These are phyloP conservation scores for Skeletonema costatum DNA, from an alignment of 108 stramenopile species.

Conservation along the genomic window DNA sequence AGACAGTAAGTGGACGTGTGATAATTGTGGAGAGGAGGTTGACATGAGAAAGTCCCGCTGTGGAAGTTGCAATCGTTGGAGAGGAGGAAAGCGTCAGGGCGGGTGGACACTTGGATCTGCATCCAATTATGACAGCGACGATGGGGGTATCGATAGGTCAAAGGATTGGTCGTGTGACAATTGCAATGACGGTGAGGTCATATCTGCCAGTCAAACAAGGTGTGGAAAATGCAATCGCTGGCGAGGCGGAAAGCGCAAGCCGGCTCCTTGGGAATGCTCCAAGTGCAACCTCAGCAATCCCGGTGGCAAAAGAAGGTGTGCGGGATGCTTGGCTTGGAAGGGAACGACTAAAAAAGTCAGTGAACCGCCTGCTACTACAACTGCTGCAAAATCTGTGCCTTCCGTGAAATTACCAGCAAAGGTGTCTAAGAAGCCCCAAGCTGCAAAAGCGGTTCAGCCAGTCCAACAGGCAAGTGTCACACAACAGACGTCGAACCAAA, in stretches of 20 bases:
- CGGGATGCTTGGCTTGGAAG: conserved; percentile 34
- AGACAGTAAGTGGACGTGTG: conserved; percentile 21
- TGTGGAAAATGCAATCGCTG: conserved; percentile 35
- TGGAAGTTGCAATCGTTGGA: conserved; percentile 36
- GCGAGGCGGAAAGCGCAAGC: conserved; percentile 27
- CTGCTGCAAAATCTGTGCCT: not conserved
- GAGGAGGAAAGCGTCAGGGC: conserved; percentile 15
- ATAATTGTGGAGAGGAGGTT: conserved; percentile 18
- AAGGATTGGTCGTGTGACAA: conserved; percentile 27
- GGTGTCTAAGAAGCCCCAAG: not conserved
- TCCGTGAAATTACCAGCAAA: not conserved
- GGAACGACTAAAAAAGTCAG: not conserved
- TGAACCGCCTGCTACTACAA: not conserved
- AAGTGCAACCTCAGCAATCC: conserved; percentile 24
- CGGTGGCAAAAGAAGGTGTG: conserved; percentile 27
- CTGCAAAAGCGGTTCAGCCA: not conserved
- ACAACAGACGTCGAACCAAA: not conserved
- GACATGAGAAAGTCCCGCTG: conserved; percentile 14
- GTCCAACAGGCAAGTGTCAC: not conserved
- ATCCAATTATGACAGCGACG: conserved; percentile 11
- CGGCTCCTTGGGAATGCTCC: conserved; percentile 22
- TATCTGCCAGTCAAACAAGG: conserved; percentile 11
- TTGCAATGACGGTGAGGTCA: conserved; percentile 5
- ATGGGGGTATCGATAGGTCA: conserved; percentile 17
- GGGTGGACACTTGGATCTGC: conserved; percentile 16